These are phyloP conservation scores for Cicer bijugum DNA, from an alignment of 306 rosid species.

Conservation along the genomic window DNA sequence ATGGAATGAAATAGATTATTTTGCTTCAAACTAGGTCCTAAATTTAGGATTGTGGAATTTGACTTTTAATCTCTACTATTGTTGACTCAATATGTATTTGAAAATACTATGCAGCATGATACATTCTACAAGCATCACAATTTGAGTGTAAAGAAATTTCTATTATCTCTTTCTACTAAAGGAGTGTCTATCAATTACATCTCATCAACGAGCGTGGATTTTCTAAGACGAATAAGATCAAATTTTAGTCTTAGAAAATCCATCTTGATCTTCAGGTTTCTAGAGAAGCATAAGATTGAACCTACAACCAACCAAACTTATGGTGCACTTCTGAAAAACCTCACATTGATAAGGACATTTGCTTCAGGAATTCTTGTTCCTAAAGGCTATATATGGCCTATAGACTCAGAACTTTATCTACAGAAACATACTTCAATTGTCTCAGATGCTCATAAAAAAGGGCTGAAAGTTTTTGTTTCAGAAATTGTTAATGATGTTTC, in stretches of 20 bases:
- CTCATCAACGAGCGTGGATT: conserved; percentile 78
- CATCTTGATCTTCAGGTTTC: conserved; percentile 63
- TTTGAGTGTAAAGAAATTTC: conserved; percentile 64
- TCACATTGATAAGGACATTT: conserved; percentile 59
- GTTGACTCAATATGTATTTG: conserved; percentile 23
- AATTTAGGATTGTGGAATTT: conserved; percentile 1
- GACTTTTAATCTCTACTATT: conserved; percentile 31
- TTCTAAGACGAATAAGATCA: conserved; percentile 60
- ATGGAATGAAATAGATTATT: not conserved
- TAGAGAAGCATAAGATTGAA: conserved; percentile 53
- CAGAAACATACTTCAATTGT: conserved; percentile 68
- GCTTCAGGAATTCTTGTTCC: conserved; percentile 86
- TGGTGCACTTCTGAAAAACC: conserved; percentile 60
- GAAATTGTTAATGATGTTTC: conserved; percentile 62
- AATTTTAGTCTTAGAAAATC: conserved; percentile 46
- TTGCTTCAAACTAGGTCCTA: conserved; percentile 11
- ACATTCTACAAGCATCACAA: conserved; percentile 67
- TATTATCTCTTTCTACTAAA: conserved; percentile 51
- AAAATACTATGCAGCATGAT: conserved; percentile 66
- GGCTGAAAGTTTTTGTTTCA: conserved; percentile 75
- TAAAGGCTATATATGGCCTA: conserved; percentile 75
- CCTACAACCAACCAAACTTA: conserved; percentile 67
- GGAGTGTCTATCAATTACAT: conserved; percentile 52
- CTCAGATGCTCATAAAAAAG: conserved; percentile 72
- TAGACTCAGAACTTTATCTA: conserved; percentile 50